phyloP scores from a whole-genome alignment of 2,329 filamentous ascomycete species.

The Verticillium zaregamsianum region DNA sequence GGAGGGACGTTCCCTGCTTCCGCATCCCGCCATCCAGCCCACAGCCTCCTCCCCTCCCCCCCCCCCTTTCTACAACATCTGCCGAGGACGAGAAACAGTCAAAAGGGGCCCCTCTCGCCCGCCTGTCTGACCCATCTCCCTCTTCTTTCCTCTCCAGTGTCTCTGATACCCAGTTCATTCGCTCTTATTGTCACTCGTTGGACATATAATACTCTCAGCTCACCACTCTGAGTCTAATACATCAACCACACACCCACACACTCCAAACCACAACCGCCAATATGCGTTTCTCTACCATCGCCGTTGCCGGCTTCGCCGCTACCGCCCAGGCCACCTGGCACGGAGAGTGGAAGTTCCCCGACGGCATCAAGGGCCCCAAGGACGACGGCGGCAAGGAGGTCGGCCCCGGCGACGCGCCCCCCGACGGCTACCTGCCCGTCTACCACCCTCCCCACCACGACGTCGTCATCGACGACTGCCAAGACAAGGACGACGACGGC shows the following conservation, averaged over 20 bases:
- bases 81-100: constrained; percentile 1
- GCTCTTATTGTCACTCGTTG: constrained; percentile 13
- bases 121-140: background rate
- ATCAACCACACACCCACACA: constrained; percentile 1
- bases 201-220: constrained; percentile 2
- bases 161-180: constrained; percentile 16
- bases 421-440: constrained; percentile 21
- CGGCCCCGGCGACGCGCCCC: constrained; percentile 19
- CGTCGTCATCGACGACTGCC: constrained; percentile 31
- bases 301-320: constrained; percentile 13
- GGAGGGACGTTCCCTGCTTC: background rate
- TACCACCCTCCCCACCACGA: constrained; percentile 32
- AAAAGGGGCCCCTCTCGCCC: constrained; percentile 10
- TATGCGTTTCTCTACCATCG: constrained; percentile 14
- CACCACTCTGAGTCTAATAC: constrained; percentile 1
- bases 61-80: background rate
- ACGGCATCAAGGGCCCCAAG: constrained; percentile 13
- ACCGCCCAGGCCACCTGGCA: constrained; percentile 9
- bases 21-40: background rate
- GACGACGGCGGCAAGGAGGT: constrained; percentile 8
- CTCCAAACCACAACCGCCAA: background rate
- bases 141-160: constrained; percentile 12
- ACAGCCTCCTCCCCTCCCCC: background rate
- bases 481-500: constrained; percentile 19
- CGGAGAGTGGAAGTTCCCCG: constrained; percentile 15